phyloP scores from a whole-genome alignment of 768 basidiomycete species.

The Tricholoma bakamatsutake region DNA sequence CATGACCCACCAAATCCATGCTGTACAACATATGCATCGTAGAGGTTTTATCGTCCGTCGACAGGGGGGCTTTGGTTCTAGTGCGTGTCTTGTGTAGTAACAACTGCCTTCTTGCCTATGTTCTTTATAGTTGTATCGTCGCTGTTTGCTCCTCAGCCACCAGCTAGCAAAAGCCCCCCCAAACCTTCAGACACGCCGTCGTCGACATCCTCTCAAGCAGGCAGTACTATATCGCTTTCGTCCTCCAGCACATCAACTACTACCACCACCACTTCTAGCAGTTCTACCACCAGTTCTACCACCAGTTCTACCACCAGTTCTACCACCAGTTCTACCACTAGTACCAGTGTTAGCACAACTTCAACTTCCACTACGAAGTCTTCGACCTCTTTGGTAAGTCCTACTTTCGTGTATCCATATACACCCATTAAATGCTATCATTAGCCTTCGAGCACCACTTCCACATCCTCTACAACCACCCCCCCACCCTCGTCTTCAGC shows the following conservation, averaged over 20 bases:
- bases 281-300: no score
- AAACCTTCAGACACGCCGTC: not conserved
- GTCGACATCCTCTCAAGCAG: not conserved
- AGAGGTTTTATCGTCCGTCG: not conserved
- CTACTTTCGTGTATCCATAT: not conserved
- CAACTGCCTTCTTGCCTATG: not conserved
- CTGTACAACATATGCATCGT: not conserved
- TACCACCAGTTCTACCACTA: not conserved
- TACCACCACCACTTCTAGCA: not conserved
- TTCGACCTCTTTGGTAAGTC: not conserved
- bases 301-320: not conserved
- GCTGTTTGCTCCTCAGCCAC: not conserved
- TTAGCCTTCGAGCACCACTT: not conserved
- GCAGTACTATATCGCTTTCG: not conserved
- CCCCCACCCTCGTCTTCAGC: not conserved
- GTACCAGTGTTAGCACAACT: not conserved
- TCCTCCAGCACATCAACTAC: not conserved
- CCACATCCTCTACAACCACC: slow-evolving; percentile 1
- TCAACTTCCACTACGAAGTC: not conserved
- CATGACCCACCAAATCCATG: not conserved
- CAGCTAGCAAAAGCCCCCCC: not conserved
- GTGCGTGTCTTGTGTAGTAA: not conserved
- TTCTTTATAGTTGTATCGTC: not conserved
- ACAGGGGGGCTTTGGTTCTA: not conserved
- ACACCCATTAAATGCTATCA: not conserved